Base-by-base conservation (phyloP, 73 alveolate species). In the Effrenium voratum region DNA sequence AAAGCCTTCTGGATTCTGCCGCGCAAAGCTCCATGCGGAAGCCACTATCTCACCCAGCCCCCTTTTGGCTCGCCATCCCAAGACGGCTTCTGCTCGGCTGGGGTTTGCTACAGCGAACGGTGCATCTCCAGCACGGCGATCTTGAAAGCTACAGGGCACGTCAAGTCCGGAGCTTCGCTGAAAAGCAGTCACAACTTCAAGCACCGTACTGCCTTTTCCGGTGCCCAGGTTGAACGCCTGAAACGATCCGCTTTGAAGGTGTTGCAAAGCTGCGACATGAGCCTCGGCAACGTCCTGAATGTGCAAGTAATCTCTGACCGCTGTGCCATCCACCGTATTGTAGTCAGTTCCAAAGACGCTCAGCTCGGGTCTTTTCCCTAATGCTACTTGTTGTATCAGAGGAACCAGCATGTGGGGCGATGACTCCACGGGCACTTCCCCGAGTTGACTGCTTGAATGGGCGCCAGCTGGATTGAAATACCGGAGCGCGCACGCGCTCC, bases 391-490 rank as follows among this genome's bases (percentile, higher is more conserved):
- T 93, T 99, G 99, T 72, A 99, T 88, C 92, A 96, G 99, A 41
- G 99, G 99, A 99, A 99, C 99, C 57, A 99, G 97, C 99, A 99
- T 99, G 90, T 99, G 99, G 4, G 99, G 99, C 41, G 93, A 24
- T 26, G 41, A 22, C 30, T 99, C 99, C 47, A 99, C 91, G 2
- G 99, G 99, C 49, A 95, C 99, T 85, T 99, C 99, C 13, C 99
- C 99, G 32, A 99, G 99, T 83, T 90, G 83, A 1, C 99, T 99
- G 66, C 99, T 99, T 49, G 99, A 98, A 52, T 99, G 99, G 32
- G 99, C 99, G 22, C 99, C 99, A 72, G 99, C 99, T 43, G 99
- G 99, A 87, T 99, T 99, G 99, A 99, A 99, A 99, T 99, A 99
- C 92, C 99, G 63, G 63, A 99, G 98, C 88, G 91, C 70, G 40